Evolutionary conservation across 2,329 filamentous ascomycete species (phyloP).

Genomic region (Aspergillus pseudonomiae): DNA sequence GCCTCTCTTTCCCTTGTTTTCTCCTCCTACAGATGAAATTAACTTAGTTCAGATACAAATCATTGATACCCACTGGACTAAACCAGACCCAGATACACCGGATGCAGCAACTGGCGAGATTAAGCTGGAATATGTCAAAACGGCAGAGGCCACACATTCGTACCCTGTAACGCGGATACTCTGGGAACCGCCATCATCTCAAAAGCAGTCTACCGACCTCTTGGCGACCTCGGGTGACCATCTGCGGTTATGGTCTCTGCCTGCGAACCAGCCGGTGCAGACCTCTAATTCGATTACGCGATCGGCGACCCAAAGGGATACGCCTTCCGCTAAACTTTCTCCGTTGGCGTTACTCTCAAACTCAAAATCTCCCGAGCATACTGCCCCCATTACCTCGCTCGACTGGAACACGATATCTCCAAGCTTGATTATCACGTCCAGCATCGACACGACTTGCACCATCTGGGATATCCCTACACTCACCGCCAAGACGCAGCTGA

Average conservation of each 20-base stretch:
- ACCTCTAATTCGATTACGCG: conserved; percentile 69
- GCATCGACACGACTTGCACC: conserved; percentile 97
- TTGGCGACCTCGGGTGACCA: conserved; percentile 95
- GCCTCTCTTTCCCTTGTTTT: conserved; percentile 29
- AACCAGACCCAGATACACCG: conserved; percentile 68
- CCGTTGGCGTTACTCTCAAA: conserved; percentile 92
- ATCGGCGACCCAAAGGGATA: conserved; percentile 64
- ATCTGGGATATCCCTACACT: conserved; percentile 99
- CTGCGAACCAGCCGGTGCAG: conserved; percentile 63
- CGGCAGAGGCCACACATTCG: conserved; percentile 95
- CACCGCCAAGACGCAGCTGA: conserved; percentile 96
- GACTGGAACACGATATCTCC: conserved; percentile 99
- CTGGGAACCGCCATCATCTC: conserved; percentile 93
- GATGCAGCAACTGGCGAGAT: conserved; percentile 68
- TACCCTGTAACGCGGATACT: conserved; percentile 94
- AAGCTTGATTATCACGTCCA: conserved; percentile 96
- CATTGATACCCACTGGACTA: conserved; percentile 79
- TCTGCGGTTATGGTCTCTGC: conserved; percentile 89
- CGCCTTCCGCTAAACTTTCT: conserved; percentile 77
- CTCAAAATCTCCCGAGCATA: conserved; percentile 97
- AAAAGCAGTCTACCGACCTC: conserved; percentile 93
- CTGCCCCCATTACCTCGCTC: conserved; percentile 89
- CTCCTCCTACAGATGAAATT: conserved; percentile 17
- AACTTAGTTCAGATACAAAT: conserved; percentile 79
- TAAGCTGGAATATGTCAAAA: conserved; percentile 81